phyloP scores from a whole-genome alignment of 2,329 filamentous ascomycete species.

The Ophiostoma sp. region DNA sequence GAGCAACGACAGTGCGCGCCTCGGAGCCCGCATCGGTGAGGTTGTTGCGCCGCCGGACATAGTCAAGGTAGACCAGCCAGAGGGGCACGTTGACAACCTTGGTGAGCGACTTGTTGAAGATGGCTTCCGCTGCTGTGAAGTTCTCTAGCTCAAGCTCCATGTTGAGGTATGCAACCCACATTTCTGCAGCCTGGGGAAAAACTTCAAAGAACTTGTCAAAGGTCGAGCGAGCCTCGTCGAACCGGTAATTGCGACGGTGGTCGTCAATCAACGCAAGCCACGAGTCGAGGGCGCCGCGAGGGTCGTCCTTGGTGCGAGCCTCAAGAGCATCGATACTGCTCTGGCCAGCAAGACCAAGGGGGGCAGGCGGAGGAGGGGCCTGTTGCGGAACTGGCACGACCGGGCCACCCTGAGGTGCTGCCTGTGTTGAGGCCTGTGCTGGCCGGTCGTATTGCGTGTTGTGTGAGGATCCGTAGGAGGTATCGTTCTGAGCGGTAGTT shows the following conservation, averaged over 20 bases:
- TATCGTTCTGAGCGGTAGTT: not conserved
- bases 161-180: constrained; percentile 85
- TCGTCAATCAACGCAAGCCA: constrained; percentile 88
- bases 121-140: constrained; percentile 73
- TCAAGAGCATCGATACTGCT: constrained; percentile 80
- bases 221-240: constrained; percentile 75
- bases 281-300: constrained; percentile 86
- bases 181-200: constrained; percentile 85
- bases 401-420: not conserved
- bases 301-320: constrained; percentile 87
- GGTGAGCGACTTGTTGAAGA: constrained; percentile 78
- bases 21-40: constrained; percentile 76
- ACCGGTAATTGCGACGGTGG: constrained; percentile 75
- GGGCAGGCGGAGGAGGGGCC: constrained; percentile 31
- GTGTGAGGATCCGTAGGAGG: not conserved
- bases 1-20: constrained; percentile 75
- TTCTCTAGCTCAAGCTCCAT: constrained; percentile 90
- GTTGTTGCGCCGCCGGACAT: constrained; percentile 88
- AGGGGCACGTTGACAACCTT: constrained; percentile 79
- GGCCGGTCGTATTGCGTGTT: not conserved
- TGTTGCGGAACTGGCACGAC: constrained; percentile 27
- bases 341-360: constrained; percentile 49
- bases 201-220: constrained; percentile 86
- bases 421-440: not conserved
- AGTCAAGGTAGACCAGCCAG: constrained; percentile 93